phyloP scores from a whole-genome alignment of 768 basidiomycete species.

The Hericium coralloides region DNA sequence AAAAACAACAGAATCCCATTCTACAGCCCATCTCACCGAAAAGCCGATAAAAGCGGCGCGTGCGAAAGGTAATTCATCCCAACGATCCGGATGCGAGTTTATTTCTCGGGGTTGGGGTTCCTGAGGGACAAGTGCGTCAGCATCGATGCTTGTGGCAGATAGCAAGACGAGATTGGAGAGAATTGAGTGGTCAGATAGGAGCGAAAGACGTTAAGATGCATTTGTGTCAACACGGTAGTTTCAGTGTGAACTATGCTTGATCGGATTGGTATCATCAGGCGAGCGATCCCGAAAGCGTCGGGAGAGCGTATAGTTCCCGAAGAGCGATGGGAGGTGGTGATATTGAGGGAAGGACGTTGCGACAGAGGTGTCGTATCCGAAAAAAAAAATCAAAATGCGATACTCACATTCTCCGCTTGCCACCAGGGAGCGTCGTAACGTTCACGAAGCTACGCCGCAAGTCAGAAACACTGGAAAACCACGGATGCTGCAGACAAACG shows the following conservation, averaged over 20 bases:
- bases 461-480: background rate
- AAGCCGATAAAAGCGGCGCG: background rate
- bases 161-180: conserved; percentile 5
- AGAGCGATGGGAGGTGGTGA: background rate
- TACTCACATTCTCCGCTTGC: conserved; percentile 95
- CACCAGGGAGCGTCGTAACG: conserved; percentile 82
- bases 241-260: conserved; percentile 98
- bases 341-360: too few relatives aligned
- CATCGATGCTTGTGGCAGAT: background rate
- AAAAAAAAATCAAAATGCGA: conserved; percentile 10
- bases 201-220: conserved; percentile 95
- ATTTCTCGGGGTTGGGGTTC: conserved; percentile 32
- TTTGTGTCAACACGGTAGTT: conserved; percentile 73
- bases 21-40: background rate
- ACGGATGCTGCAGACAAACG: conserved; percentile 21
- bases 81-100: conserved; percentile 8
- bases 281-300: conserved; percentile 10
- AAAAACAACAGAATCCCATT: background rate
- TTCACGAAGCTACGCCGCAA: conserved; percentile 68
- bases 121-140: conserved; percentile 14
- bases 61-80: too few relatives aligned
- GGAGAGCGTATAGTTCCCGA: conserved; percentile 1
- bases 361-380: background rate
- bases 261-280: conserved; percentile 48
- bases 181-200: conserved; percentile 80